Conservation (phyloP, 75 land plant species). For the Larix kaempferi region DNA sequence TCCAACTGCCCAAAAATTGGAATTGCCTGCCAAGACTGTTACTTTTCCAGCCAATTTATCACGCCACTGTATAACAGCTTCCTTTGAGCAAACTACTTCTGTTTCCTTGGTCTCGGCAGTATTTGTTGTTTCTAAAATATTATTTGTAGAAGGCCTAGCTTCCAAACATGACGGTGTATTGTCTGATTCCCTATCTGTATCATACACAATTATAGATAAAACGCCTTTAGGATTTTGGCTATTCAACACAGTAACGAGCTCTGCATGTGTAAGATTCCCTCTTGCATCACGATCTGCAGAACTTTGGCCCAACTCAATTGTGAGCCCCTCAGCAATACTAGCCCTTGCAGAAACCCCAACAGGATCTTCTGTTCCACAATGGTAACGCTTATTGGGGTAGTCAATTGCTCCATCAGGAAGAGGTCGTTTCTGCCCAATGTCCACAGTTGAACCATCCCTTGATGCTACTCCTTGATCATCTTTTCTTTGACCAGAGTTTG, state of each 20-base stretch:
- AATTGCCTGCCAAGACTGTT: conserved; percentile 82
- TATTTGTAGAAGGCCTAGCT: conserved; percentile 61
- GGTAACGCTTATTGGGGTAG: conserved; percentile 7
- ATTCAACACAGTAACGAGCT: conserved; percentile 19
- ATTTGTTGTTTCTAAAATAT: conserved; percentile 38
- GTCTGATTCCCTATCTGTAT: conserved; percentile 57
- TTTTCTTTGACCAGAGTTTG: conserved; percentile 20
- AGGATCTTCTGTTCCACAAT: conserved; percentile 26
- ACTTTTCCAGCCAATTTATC: conserved; percentile 81
- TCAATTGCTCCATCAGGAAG: conserved; percentile 1
- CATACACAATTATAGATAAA: conserved; percentile 66
- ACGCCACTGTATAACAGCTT: conserved; percentile 70
- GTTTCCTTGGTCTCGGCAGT: conserved; percentile 51
- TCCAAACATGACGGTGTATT: conserved; percentile 63
- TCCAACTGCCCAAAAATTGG: conserved; percentile 83
- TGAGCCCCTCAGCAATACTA: conserved; percentile 43
- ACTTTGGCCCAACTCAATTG: conserved; percentile 45
- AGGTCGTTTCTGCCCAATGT: conserved; percentile 23
- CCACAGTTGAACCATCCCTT: conserved; percentile 16
- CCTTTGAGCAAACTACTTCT: conserved; percentile 74
- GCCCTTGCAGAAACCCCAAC: conserved; percentile 53
- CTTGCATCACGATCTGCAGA: conserved; percentile 30
- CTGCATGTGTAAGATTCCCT: conserved; percentile 30
- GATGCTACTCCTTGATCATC: conserved; percentile 19
- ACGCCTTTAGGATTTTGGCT: conserved; percentile 20